Evolutionary conservation across 257 asterid genomes (phyloP), one percentile per base, ranked within the genome.

Genomic region (Nyctanthes arbortristis): DNA sequence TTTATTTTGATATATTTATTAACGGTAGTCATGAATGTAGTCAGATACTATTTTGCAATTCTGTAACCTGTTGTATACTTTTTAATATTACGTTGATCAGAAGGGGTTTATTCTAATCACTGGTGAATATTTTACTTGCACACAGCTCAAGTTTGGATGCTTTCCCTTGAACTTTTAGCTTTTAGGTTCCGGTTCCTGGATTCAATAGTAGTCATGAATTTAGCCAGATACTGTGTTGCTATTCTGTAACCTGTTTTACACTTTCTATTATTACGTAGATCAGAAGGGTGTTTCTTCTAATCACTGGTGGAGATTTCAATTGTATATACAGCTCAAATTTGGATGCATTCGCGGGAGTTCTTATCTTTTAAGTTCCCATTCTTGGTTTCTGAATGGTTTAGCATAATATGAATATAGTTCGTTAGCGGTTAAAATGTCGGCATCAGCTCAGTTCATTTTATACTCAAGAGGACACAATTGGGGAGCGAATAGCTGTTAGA

Each of bases 71-170:
- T 27, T 68, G 20, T 43, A 69, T 47, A 66, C 16, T 36, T 43
- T 54, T 39, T 74, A 55, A n/a, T n/a, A 55, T 64, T 61, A 72
- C 63, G 40, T 66, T 56, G 63, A 56, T 63, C 34, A 24, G 62
- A n/a, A n/a, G 14, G 65, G 9, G 20, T 36, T 35, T 66, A 35
- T 58, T 37, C 62, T 55, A 47, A 37, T 70, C 28, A 54, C 16
- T 47, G 63, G 29, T 67, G 68, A 59, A 28, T 31, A 22, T 5
- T 49, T 49, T 10, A n/a, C 28, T 49, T 52, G 49, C 40, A 47
- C 47, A 33, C n/a, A 49, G 37, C 52, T 32, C 16, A 49, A 55
- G 35, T 67, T 31, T 61, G 31, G 75, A 34, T 59, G 62, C 32
- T 62, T 34, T 73, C 3, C 39, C 70, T 25, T 24, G 59, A 52